Base-by-base conservation (phyloP, 2,329 filamentous ascomycete species). In the Penicillium hesseltinei region DNA sequence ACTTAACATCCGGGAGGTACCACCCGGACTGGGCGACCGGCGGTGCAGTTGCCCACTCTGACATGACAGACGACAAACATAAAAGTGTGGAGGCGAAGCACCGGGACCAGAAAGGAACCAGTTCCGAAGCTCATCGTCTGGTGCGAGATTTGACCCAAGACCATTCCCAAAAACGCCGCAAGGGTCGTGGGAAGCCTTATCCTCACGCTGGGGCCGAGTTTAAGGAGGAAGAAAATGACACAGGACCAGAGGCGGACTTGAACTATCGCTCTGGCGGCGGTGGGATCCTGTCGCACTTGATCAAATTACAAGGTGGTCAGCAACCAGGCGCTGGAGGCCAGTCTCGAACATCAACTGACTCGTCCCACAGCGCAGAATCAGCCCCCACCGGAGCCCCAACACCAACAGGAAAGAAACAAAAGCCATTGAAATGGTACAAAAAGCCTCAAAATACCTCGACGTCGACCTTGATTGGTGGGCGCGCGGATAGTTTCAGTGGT, bases 341-440 rank as follows among this genome's bases (percentile, higher is more conserved):
- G 21, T 59, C 59, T 36, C 51, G 59, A 21, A 51, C 52, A 7
- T 53, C 66, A 8, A 38, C 59, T 46, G 54, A 39, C 35, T 46
- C 59, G 31, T 60, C 56, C 35, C 60, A 48, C 3, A 61, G 59
- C 40, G 13, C 46, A 44, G 42, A 58, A 17, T 57, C 54, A 5
- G 54, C 42, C 2, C 38, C 49, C 11, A 47, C 38, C 1, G 56
- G 62, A 1, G 63, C 45, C 21, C 31, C 45, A 36, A 47, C 31
- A 54, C 19, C 44, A 19, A 61, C 56, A 5, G 57, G 64, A 9
- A 64, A 63, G 57, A 68, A 62, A 10, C 50, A 23, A 27, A 68
- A 65, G 42, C 51, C 58, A 27, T 25, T 56, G 9, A 73, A 72
- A 56, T 75, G 73, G 73, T 75, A 74, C 50, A 71, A 73, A 35